phyloP scores from a whole-genome alignment of 371 early-diverging fungal genomes.

The Rhizopus delemar region DNA sequence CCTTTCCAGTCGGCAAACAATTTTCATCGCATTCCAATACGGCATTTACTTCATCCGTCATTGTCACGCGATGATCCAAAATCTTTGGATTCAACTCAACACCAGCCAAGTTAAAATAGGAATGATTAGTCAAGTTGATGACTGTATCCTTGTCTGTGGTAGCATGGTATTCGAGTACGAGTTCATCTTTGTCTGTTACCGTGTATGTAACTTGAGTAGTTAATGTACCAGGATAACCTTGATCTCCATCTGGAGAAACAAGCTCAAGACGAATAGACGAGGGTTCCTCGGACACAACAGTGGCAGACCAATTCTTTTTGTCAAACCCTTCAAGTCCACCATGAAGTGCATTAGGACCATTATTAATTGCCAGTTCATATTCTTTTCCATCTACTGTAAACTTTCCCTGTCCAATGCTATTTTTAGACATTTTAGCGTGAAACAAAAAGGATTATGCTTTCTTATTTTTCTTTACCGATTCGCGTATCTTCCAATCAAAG shows the following conservation, averaged over 20 bases:
- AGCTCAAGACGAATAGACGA: constrained; percentile 47
- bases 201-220: constrained; percentile 44
- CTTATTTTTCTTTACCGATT: constrained; percentile 39
- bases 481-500: constrained; percentile 51
- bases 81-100: constrained; percentile 42
- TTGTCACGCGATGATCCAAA: constrained; percentile 53
- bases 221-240: constrained; percentile 49
- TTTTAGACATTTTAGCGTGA: background rate
- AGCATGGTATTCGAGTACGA: constrained; percentile 40
- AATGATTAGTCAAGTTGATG: constrained; percentile 43
- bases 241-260: constrained; percentile 50
- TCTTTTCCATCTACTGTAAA: constrained; percentile 44
- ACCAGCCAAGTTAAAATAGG: constrained; percentile 57
- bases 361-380: constrained; percentile 38
- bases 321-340: constrained; percentile 54
- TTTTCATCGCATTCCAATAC: constrained; percentile 55
- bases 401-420: constrained; percentile 44
- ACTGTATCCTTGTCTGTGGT: constrained; percentile 39
- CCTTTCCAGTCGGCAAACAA: constrained; percentile 68
- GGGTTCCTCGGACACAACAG: constrained; percentile 40
- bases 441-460: background rate
- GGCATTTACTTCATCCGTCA: constrained; percentile 50
- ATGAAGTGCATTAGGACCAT: constrained; percentile 47
- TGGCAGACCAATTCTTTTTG: constrained; percentile 42
- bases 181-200: constrained; percentile 37